Percentiles rank a stretch among this genome's conserved stretches.
Evolutionary conservation across 139 green algal species (phyloP).

Genomic region (Chlorella ohadii): DNA sequence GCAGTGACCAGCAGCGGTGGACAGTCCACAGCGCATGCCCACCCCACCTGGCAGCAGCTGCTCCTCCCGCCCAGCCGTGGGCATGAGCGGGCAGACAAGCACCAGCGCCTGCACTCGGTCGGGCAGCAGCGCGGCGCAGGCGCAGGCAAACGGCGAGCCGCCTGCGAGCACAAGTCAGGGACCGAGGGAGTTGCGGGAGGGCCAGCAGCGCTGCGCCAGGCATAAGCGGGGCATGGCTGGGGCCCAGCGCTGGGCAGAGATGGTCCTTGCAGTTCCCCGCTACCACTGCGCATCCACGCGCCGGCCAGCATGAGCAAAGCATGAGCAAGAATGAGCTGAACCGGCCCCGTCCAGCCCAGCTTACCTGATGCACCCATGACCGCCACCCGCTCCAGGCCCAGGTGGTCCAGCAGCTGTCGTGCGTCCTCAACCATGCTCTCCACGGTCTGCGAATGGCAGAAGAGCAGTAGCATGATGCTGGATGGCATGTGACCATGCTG

Average conservation of each 20-base stretch:
- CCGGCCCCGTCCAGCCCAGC: neutral
- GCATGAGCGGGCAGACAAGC: conserved; percentile 29
- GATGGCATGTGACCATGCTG: too few relatives aligned
- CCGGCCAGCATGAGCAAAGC: too few relatives aligned
- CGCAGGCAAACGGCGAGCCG: conserved; percentile 25
- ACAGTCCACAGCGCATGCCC: too few relatives aligned
- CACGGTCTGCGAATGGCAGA: neutral
- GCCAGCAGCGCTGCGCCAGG: too few relatives aligned
- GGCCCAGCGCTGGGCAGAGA: too few relatives aligned
- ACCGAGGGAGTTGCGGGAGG: too few relatives aligned
- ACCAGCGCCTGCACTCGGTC: conserved; percentile 17
- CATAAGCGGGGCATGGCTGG: too few relatives aligned
- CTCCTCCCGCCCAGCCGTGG: neutral
- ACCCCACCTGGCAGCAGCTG: neutral
- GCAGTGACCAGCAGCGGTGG: too few relatives aligned
- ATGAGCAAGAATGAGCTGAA: too few relatives aligned
- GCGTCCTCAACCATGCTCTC: conserved; percentile 5
- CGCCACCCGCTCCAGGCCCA: neutral
- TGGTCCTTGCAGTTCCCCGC: too few relatives aligned
- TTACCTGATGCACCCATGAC: conserved; percentile 8
- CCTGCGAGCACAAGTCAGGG: neutral
- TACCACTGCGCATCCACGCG: too few relatives aligned
- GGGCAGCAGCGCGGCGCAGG: neutral
- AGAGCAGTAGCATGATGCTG: neutral
- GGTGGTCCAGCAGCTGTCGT: conserved; percentile 16